Base-by-base conservation (phyloP, 805 yeast species). In the Metschnikowia anglica region DNA sequence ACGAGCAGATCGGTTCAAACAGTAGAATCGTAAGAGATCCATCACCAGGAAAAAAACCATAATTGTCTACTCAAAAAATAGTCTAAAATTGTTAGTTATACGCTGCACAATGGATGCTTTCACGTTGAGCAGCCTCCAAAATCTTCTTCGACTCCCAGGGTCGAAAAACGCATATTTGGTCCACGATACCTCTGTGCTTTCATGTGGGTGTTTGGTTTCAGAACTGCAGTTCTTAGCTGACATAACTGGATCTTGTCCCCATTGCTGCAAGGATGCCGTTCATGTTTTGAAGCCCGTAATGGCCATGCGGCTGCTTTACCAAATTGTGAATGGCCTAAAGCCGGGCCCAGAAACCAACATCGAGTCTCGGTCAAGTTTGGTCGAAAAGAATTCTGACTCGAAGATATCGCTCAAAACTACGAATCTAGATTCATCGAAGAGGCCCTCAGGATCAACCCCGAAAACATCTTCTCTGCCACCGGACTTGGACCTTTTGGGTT, bases 131-230 rank as follows among this genome's bases (percentile, higher is more conserved):
- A 39, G 37, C 20, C 54, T 65, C 32, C 68, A 63, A 41, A 30
- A 47, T 12, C 52, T 66, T 17, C 56, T 66, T 5, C 46, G 48
- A 43, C 49, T 64, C 17, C 59, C 62, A 1, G 64, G 61, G 0
- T 35, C 29, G 23, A 39, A 47, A 2, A 44, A 34, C 15, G 25
- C 24, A 11, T 28, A 24, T 3, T 33, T 62, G 2, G 60, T 62
- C 5, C 20, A 56, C 2, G 75, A 70, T 48, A 60, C 66, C 4
- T 55, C 65, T 12, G 62, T 69, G 11, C 58, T 70, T n/a, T 53
- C 62, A 3, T 70, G 75, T 51, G 74, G 74, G 2, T 70, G 75
- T 50, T 52, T 70, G 21, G 63, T 58, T 2, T 66, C 72, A 2
- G 74, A 70, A 45, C 39, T 56, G 0, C 49, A 35, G 16, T 69